Base-by-base conservation (phyloP, 345 rosid genomes). In the Gossypium arboreum region DNA sequence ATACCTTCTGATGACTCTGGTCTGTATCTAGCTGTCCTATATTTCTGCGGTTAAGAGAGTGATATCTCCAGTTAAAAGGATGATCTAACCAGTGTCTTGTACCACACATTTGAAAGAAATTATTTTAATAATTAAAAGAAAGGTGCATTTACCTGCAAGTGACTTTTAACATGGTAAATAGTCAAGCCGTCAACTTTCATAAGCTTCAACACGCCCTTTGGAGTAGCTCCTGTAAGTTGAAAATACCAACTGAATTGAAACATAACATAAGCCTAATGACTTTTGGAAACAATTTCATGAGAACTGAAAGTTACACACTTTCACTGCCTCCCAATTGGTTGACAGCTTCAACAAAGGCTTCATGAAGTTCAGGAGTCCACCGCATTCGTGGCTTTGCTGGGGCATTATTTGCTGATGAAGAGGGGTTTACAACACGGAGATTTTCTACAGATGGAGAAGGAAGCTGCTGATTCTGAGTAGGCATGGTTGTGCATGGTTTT, bases 311-410 rank as follows among this genome's bases (percentile, higher is more conserved):
- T 54, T 15, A 75, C 92, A 41, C 62, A 92, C 98, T 85, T 68
- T 92, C 91, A 71, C 91, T 81, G 69, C 98, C 98, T 74, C 98
- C 98, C 12, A 94, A 94, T 71, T 81, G 86, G 79, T 84, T 85
- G 78, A 92, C 93, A 82, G 97, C 93, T 24, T 94, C 97, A 81
- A 94, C 94, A 81, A 94, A 94, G 75, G 90, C 87, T 77, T 94
- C 97, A 63, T 94, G 98, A 81, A 87, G 92, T 77, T 92, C 97
- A 34, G 89, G 94, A 7, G 97, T 94, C 98, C 98, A 94, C 51
- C 97, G 94, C 98, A 94, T 86, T 64, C 97, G 94, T 75, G 89
- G 82, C 84, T 92, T 94, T 66, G 89, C 81, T 76, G 88, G 81
- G 68, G 85, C 88, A 83, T 71, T 86, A 76, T 84, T 88, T 80